Evolutionary conservation across 176 grass and related monocot genomes (phyloP), one percentile per base, ranked within the genome.

Genomic region (Phragmites australis): DNA sequence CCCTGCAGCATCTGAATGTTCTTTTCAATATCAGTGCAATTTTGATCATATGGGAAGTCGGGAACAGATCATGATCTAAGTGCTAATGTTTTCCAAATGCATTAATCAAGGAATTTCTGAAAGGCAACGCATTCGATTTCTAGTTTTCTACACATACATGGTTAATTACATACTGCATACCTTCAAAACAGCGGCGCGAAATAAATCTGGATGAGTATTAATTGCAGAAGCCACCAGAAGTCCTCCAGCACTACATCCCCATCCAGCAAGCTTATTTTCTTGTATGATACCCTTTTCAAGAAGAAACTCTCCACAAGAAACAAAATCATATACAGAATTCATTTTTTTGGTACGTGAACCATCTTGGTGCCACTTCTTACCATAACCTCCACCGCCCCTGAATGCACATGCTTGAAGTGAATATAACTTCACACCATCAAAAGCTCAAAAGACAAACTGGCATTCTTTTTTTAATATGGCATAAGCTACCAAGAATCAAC

Each of bases 301-400:
- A 81, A 98, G 89, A 91, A 94, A 93, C 72, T 98, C 95, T 72
- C 89, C 92, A 74, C 95, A 98, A 66, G 86, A 91, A 81, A 98
- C 68, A 91, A 87, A 98, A 87, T 98, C 95, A 81, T 78, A 88
- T 65, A 98, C 81, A 74, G 95, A 94, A 73, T 98, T 93, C 70
- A 85, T 78, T 70, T 94, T 94, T 69, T 90, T 87, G 55, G 68
- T 82, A 34, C 86, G 83, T 39, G 77, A 87, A 50, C 95, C 95
- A 71, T 93, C 90, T 75, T 62, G 70, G 67, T 98, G 95, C 92
- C 95, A 98, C 83, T 98, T 90, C 79, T 93, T 93, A 68, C 90
- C 92, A 83, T 88, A 79, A 75, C 95, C 90, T 27, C 95, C 88
- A 37, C 95, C 88, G 19, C 95, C 95, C 84, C 92, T 94, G 90